Percentiles rank a stretch among this genome's conserved stretches.
phyloP scores from a whole-genome alignment of 2,329 filamentous ascomycete genomes.

The Epichloe brachyelytri region DNA sequence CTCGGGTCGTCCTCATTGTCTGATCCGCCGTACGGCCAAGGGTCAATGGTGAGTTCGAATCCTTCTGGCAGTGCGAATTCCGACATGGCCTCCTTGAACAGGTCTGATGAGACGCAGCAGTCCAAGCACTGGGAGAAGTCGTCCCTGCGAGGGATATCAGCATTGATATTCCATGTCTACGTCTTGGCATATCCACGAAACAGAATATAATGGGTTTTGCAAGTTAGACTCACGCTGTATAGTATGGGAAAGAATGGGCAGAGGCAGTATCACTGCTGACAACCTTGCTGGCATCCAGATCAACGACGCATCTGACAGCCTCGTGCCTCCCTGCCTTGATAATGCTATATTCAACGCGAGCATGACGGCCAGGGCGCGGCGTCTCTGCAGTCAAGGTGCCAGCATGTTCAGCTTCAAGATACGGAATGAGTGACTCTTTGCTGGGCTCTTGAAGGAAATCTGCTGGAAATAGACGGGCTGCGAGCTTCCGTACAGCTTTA shows the following conservation, averaged over 20 bases:
- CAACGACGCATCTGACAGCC: constrained; percentile 26
- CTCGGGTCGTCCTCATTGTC: constrained; percentile 27
- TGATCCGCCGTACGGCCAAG: constrained; percentile 53
- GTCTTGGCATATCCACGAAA: not conserved
- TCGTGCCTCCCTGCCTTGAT: constrained; percentile 19
- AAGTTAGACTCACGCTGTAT: constrained; percentile 6
- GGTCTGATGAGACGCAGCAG: constrained; percentile 26
- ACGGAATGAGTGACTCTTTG: constrained; percentile 44
- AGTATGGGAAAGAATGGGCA: constrained; percentile 23
- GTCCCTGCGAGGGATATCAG: constrained; percentile 10
- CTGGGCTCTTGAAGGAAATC: constrained; percentile 51
- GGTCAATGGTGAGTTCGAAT: constrained; percentile 32
- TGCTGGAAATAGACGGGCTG: constrained; percentile 35
- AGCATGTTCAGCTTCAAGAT: constrained; percentile 49
- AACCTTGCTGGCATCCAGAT: constrained; percentile 21
- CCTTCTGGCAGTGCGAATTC: constrained; percentile 33
- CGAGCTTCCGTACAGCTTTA: constrained; percentile 18
- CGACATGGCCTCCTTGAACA: constrained; percentile 33
- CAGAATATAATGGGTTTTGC: not conserved
- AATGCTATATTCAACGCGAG: constrained; percentile 32
- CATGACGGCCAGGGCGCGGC: constrained; percentile 31
- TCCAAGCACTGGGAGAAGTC: constrained; percentile 30
- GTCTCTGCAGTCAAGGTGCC: constrained; percentile 29
- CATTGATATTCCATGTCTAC: not conserved
- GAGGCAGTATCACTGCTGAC: constrained; percentile 13